Conservation (phyloP, 441 rosid species). For the Kokia cookei region DNA sequence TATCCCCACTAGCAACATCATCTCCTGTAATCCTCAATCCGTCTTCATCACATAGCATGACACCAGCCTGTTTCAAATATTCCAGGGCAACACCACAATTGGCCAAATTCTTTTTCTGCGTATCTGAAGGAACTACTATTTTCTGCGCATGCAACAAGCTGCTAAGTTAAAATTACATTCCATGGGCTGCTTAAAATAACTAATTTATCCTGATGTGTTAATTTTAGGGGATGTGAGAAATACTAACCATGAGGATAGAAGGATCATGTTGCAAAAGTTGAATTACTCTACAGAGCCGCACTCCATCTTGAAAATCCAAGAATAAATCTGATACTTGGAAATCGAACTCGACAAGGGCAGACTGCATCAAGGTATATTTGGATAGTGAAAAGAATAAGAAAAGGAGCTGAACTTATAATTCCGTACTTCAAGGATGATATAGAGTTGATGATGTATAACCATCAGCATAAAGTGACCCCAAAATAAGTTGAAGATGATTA, state of each 20-base stretch:
- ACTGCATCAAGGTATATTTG: constrained; percentile 35
- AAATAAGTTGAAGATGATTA: not conserved
- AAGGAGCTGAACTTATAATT: not conserved
- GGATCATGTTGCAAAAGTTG: constrained; percentile 77
- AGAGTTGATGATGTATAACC: not conserved
- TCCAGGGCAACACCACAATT: constrained; percentile 72
- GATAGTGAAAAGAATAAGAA: not conserved
- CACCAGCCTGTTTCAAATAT: constrained; percentile 60
- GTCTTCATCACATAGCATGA: constrained; percentile 64
- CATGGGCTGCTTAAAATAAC: not conserved
- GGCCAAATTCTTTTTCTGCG: constrained; percentile 55
- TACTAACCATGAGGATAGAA: constrained; percentile 69
- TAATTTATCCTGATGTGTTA: not conserved
- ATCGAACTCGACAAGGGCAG: constrained; percentile 65
- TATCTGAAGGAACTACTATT: constrained; percentile 68
- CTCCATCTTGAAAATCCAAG: constrained; percentile 85
- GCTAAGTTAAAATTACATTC: constrained; percentile 8
- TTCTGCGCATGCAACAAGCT: constrained; percentile 45
- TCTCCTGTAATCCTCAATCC: constrained; percentile 55
- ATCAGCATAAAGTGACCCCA: not conserved
- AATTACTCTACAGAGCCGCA: constrained; percentile 83
- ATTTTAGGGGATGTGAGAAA: not conserved
- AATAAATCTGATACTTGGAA: constrained; percentile 66
- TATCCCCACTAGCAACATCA: constrained; percentile 77
- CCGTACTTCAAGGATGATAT: not conserved